Base-by-base conservation (phyloP, 257 asterid genomes). In the Salvia splendens region DNA sequence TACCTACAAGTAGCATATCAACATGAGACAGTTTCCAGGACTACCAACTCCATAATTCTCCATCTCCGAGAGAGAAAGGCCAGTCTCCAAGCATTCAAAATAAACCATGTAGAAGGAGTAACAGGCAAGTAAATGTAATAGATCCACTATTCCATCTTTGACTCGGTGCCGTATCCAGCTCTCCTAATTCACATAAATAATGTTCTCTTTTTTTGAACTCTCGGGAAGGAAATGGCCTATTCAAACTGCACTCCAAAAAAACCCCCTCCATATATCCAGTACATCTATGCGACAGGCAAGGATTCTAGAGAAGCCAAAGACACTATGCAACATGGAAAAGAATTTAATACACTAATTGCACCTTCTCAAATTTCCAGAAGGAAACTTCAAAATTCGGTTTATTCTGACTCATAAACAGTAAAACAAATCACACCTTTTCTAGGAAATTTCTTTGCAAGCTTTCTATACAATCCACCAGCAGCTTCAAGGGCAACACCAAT, bases 401-500 rank as follows among this genome's bases (percentile, higher is more conserved):
- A 30, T 33, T 67, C 40, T 59, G 8, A 57, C 47, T 10, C 49
- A 64, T 73, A 51, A 52, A 38, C 43, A 33, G 38, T 20, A 36
- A 68, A 38, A 28, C 2, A 12, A 67, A 60, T 48, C 45, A 66
- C 77, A 93, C 99, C 97, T 90, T 91, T 87, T 70, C 84, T 79
- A 0, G 99, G 99, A 80, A 85, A 94, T 73, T 91, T 94, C 77
- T 87, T 88, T 1, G 95, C 88, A 53, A 91, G 96, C 84, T 88
- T 94, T 78, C 99, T 84, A 71, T 94, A 94, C 82, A 94, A 79
- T 48, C 99, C 99, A 79, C 99, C 99, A 64, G 99, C 86, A 38
- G 97, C 99, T 87, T 94, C 99, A 74, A 94, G 99, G 80, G 99
- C 97, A 66, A 91, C 96, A 10, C 96, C 97, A 45, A 94, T 87